These are phyloP conservation scores for Diaporthe ilicicola DNA, from an alignment of 2,329 filamentous ascomycete species.

Conservation along the genomic window DNA sequence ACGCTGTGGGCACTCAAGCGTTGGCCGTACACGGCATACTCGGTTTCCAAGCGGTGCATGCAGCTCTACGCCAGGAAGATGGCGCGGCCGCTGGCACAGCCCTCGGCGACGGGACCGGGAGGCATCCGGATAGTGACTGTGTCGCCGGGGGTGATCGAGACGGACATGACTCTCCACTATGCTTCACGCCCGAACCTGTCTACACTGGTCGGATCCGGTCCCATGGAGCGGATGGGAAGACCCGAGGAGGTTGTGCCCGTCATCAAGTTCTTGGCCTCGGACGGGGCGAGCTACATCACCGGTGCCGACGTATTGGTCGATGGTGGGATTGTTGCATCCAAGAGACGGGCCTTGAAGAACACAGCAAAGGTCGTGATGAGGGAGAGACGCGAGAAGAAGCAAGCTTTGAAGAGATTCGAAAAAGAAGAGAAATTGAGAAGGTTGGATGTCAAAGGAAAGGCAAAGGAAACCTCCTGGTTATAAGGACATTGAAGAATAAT, in stretches of 20 bases:
- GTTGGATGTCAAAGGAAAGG: background rate
- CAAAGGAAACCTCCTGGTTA: background rate
- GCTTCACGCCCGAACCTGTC: background rate
- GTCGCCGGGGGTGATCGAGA: slow-evolving; percentile 15
- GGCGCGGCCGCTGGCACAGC: slow-evolving; percentile 8
- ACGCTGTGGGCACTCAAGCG: slow-evolving; percentile 25
- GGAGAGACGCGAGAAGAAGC: slow-evolving; percentile 8
- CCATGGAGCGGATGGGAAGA: slow-evolving; percentile 10
- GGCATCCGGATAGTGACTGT: slow-evolving; percentile 23
- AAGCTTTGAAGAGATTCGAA: background rate
- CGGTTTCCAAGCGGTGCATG: slow-evolving; percentile 21
- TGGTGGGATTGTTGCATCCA: slow-evolving; percentile 13
- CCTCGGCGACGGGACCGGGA: background rate
- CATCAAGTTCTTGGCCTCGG: slow-evolving; percentile 17
- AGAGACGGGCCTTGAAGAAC: background rate
- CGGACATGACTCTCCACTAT: slow-evolving; percentile 7
- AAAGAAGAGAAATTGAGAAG: background rate
- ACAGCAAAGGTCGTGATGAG: slow-evolving; percentile 5
- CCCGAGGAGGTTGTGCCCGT: slow-evolving; percentile 23
- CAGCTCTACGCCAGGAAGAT: slow-evolving; percentile 23
- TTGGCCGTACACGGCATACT: slow-evolving; percentile 17
- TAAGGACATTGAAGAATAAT: slow-evolving; percentile 11
- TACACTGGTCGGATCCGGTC: background rate
- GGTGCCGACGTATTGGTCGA: slow-evolving; percentile 19
- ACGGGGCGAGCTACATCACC: slow-evolving; percentile 21